Conservation (phyloP, 2,329 filamentous ascomycete species). For the Penicillium palitans region DNA sequence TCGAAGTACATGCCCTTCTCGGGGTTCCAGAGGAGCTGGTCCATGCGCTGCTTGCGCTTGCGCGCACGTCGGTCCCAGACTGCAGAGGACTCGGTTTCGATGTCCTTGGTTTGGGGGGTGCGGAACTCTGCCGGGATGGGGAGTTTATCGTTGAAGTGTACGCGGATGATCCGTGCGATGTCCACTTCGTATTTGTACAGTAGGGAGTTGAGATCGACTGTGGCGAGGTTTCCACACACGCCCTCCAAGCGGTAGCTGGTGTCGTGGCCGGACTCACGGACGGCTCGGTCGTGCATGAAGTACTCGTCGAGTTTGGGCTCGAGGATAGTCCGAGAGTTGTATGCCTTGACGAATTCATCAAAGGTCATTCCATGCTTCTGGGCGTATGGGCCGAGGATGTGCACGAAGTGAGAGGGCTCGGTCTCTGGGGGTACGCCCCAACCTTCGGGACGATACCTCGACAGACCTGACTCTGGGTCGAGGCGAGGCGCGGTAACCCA, state of each 20-base stretch:
- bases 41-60: conserved; percentile 78
- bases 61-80: conserved; percentile 88
- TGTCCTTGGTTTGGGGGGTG: conserved; percentile 62
- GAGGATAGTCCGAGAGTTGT: conserved; percentile 73
- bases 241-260: conserved; percentile 91
- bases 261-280: conserved; percentile 95
- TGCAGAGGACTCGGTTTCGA: conserved; percentile 76
- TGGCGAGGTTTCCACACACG: conserved; percentile 83
- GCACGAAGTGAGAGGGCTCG: conserved; percentile 80
- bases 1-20: conserved; percentile 96
- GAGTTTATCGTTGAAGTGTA: conserved; percentile 78
- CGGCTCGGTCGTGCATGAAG: conserved; percentile 92
- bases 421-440: conserved; percentile 88
- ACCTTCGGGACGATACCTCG: conserved; percentile 80
- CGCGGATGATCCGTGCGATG: conserved; percentile 82
- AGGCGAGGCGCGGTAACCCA: conserved; percentile 79
- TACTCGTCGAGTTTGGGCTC: conserved; percentile 94
- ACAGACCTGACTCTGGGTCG: conserved; percentile 75
- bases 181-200: conserved; percentile 97
- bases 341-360: conserved; percentile 80
- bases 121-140: conserved; percentile 82
- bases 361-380: conserved; percentile 82
- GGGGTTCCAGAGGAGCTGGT: conserved; percentile 93
- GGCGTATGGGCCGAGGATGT: conserved; percentile 77
- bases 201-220: conserved; percentile 90